Evolutionary conservation across 208 protist species (phyloP).

Genomic region (Leishmania braziliensis): DNA sequence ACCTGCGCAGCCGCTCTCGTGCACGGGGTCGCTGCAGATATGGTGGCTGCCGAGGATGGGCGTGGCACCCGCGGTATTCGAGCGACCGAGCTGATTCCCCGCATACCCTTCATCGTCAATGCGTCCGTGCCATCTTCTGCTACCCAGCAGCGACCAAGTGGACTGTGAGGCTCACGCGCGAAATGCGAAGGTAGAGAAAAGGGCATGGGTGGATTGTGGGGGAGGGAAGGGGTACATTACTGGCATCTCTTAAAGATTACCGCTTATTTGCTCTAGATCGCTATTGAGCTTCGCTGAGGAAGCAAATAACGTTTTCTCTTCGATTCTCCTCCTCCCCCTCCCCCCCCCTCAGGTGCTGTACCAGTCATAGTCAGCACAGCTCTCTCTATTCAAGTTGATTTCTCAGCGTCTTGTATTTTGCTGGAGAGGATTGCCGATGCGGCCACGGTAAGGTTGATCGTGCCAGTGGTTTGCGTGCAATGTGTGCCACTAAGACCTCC

Average conservation of each 20-base stretch:
- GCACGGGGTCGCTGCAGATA: slow-evolving; percentile 75
- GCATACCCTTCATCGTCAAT: slow-evolving; percentile 56
- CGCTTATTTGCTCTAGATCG: background rate
- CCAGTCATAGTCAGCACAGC: background rate
- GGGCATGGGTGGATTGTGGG: background rate
- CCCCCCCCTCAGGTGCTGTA: background rate
- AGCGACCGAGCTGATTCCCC: slow-evolving; percentile 62
- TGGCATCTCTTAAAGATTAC: background rate
- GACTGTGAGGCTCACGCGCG: background rate
- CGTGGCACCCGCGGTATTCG: slow-evolving; percentile 66
- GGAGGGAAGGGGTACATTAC: background rate
- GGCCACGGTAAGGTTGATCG: background rate
- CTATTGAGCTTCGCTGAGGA: background rate
- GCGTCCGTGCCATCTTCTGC: slow-evolving; percentile 6
- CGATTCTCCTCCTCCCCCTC: background rate
- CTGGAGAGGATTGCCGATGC: background rate
- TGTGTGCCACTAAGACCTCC: background rate
- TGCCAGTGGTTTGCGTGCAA: background rate
- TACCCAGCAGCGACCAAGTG: background rate
- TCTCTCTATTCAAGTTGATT: background rate
- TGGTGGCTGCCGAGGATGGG: slow-evolving; percentile 34
- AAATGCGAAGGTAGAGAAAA: too few relatives aligned
- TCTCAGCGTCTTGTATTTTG: background rate
- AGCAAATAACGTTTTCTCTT: background rate
- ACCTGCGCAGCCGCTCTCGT: slow-evolving; percentile 60